Percentiles rank a stretch among this genome's conserved stretches.
phyloP scores from a whole-genome alignment of 345 rosid genomes.

The Atalantia buxifolia region DNA sequence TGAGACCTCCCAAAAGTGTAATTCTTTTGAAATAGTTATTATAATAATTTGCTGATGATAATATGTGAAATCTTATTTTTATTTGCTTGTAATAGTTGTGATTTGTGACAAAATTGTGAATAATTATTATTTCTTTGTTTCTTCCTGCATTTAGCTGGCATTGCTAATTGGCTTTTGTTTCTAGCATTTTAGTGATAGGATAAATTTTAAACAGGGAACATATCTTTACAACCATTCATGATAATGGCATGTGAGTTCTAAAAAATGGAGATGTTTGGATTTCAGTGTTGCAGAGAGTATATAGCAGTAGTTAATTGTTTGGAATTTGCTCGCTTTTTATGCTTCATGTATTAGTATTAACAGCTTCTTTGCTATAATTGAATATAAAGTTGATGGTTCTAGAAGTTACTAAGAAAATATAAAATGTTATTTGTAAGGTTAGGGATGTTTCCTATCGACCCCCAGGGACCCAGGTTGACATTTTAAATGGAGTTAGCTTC shows the following conservation, averaged over 20 bases:
- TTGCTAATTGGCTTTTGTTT: neutral
- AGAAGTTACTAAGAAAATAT: constrained; percentile 13
- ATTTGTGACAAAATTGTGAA: neutral
- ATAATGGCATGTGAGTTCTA: too few species aligned
- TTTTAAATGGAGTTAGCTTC: constrained; percentile 66
- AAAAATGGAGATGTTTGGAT: neutral
- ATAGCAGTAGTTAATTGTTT: neutral
- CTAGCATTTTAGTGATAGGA: neutral
- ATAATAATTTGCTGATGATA: neutral
- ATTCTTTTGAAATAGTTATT: neutral
- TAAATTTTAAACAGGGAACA: neutral
- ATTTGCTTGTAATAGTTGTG: neutral
- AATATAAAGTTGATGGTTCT: neutral
- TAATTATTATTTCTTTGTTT: neutral
- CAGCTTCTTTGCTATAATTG: neutral
- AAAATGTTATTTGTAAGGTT: constrained; percentile 35
- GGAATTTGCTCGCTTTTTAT: neutral
- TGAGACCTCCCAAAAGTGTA: neutral
- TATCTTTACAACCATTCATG: neutral
- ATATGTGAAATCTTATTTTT: neutral
- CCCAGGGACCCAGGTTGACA: constrained; percentile 74
- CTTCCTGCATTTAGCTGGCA: neutral
- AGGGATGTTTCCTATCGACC: constrained; percentile 70
- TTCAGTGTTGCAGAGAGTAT: neutral
- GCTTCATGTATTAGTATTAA: neutral